phyloP scores from a whole-genome alignment of 129 eudicot genomes.

The Lonicera japonica region DNA sequence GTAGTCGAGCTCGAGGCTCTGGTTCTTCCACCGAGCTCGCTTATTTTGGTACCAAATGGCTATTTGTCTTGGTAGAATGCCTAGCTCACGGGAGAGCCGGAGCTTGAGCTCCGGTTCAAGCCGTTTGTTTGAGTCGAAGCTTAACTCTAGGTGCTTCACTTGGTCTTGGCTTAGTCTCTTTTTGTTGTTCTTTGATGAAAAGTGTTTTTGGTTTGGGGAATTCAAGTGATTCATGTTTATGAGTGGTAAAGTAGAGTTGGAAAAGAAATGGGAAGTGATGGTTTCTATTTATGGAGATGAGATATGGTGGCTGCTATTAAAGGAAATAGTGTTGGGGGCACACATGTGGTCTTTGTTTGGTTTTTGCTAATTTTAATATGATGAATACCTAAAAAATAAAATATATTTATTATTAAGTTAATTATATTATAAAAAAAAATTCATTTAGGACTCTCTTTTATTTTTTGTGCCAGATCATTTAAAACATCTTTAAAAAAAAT shows the following conservation, averaged over 20 bases:
- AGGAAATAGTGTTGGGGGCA: background rate
- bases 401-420: too few species aligned
- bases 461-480: too few species aligned
- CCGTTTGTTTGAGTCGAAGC: conserved; percentile 28
- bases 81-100: conserved; percentile 32
- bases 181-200: conserved; percentile 14
- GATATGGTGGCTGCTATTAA: too few species aligned
- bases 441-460: too few species aligned
- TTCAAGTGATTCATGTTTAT: conserved; percentile 2
- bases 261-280: background rate
- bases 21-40: conserved; percentile 45
- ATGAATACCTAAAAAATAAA: too few species aligned
- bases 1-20: conserved; percentile 35
- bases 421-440: too few species aligned
- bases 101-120: conserved; percentile 41
- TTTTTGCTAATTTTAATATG: too few species aligned
- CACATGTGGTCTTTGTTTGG: background rate
- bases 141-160: conserved; percentile 38
- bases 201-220: conserved; percentile 11
- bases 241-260: background rate
- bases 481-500: too few species aligned
- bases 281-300: background rate
- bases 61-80: conserved; percentile 31
- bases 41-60: conserved; percentile 54
- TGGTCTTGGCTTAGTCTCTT: conserved; percentile 38